phyloP scores from a whole-genome alignment of 805 yeast genomes.

The Metschnikowia kunwiensis region DNA sequence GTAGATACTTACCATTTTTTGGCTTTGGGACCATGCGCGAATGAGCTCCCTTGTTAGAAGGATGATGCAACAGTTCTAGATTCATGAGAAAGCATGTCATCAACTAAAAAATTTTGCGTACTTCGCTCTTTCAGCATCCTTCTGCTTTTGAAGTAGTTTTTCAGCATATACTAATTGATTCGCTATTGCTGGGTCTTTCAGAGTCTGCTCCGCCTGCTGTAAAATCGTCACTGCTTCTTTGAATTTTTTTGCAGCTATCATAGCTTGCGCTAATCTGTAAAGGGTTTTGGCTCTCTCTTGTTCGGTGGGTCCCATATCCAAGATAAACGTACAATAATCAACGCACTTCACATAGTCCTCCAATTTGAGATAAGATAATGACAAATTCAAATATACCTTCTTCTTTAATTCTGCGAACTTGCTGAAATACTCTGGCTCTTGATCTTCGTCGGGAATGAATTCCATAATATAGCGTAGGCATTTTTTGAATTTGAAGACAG shows the following conservation, averaged over 20 bases:
- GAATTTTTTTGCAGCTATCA: constrained; percentile 41
- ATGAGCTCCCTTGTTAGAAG: too few relatives aligned
- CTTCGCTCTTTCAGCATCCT: constrained; percentile 49
- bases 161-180: constrained; percentile 44
- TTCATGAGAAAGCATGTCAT: too few relatives aligned
- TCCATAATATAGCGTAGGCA: constrained; percentile 69
- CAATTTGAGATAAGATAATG: constrained; percentile 51
- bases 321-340: constrained; percentile 52
- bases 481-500: constrained; percentile 62
- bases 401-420: constrained; percentile 52
- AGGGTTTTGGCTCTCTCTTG: constrained; percentile 56
- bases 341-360: constrained; percentile 48
- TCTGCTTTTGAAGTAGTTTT: constrained; percentile 38
- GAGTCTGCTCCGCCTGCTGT: constrained; percentile 39
- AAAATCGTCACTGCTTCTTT: constrained; percentile 50
- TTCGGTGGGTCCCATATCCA: constrained; percentile 45
- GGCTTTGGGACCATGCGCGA: too few relatives aligned
- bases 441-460: constrained; percentile 65
- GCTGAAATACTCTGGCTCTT: constrained; percentile 49
- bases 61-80: too few relatives aligned
- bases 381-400: constrained; percentile 57
- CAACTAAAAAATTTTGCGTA: constrained; percentile 60
- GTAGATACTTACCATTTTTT: too few relatives aligned
- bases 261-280: constrained; percentile 52
- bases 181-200: constrained; percentile 47